Percentiles rank a stretch among this genome's conserved stretches.
phyloP scores from a whole-genome alignment of 2,329 filamentous ascomycete species.

The Colletotrichum acutatum region DNA sequence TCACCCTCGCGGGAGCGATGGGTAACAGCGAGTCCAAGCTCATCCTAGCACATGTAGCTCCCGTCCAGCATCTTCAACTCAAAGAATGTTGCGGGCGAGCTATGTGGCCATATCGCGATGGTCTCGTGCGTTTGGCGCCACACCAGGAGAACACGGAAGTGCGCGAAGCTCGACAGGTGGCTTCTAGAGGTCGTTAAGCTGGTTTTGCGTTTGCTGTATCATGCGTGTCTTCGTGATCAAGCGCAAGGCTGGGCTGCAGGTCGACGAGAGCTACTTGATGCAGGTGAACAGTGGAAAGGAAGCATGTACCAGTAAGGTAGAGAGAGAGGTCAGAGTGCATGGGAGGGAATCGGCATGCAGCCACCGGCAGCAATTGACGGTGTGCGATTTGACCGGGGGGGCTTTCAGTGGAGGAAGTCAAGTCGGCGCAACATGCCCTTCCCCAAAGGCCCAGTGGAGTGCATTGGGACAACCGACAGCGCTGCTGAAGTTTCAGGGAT shows the following conservation, averaged over 20 bases:
- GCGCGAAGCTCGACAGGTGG: conserved; percentile 17
- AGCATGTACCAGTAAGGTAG: not conserved
- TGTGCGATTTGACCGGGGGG: conserved; percentile 27
- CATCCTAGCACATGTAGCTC: conserved; percentile 71
- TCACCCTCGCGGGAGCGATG: conserved; percentile 90
- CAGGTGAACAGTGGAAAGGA: conserved; percentile 15
- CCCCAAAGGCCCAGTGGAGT: not conserved
- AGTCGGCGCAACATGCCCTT: not conserved
- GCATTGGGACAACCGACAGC: not conserved
- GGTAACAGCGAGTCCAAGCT: conserved; percentile 89
- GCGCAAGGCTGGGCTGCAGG: conserved; percentile 18
- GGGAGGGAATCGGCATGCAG: conserved; percentile 29
- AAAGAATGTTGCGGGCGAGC: conserved; percentile 15
- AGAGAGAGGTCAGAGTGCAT: conserved; percentile 9
- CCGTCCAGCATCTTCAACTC: conserved; percentile 36
- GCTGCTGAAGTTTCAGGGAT: conserved; percentile 34
- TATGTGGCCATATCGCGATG: conserved; percentile 33
- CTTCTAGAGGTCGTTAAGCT: not conserved
- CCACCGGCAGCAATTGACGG: conserved; percentile 32
- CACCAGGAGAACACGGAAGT: not conserved
- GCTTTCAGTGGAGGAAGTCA: conserved; percentile 9
- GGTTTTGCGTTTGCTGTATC: not conserved
- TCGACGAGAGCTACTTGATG: conserved; percentile 13
- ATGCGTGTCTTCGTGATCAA: not conserved
- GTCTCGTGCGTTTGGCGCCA: not conserved